Evolutionary conservation across 176 grass and related monocot genomes (phyloP).

Genomic region (Musa schizocarpa): DNA sequence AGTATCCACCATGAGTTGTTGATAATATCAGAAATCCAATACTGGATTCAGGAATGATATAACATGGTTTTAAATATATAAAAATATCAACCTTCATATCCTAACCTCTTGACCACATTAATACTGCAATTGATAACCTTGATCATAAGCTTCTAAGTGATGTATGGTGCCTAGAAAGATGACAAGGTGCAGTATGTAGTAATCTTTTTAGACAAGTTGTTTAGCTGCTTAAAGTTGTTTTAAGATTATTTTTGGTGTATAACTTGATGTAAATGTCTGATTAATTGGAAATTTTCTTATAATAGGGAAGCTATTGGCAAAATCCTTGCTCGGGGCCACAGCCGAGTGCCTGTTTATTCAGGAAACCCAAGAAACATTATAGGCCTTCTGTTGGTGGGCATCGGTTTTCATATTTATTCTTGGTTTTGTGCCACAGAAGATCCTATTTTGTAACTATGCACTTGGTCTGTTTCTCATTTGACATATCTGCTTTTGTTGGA

Average conservation of each 20-base stretch:
- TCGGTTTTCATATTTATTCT: conserved; percentile 11
- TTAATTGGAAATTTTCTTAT: conserved; percentile 21
- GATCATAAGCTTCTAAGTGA: too few species aligned
- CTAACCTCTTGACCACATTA: too few species aligned
- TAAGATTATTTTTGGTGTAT: background rate
- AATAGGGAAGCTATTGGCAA: conserved; percentile 94
- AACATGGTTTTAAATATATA: too few species aligned
- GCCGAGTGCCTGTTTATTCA: conserved; percentile 91
- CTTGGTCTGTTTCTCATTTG: conserved; percentile 21
- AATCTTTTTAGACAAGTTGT: background rate
- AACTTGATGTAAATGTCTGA: background rate
- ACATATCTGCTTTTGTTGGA: conserved; percentile 5
- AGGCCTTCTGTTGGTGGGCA: conserved; percentile 77
- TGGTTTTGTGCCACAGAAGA: conserved; percentile 4
- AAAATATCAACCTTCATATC: too few species aligned
- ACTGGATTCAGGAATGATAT: too few species aligned
- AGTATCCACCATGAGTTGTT: too few species aligned
- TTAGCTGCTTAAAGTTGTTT: too few species aligned
- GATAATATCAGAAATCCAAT: too few species aligned
- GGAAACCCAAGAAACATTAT: conserved; percentile 85
- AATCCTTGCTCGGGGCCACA: conserved; percentile 94
- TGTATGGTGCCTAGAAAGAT: too few species aligned
- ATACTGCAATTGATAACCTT: too few species aligned
- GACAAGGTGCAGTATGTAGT: too few species aligned
- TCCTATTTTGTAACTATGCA: background rate